Evolutionary conservation across 1,284 basidiomycete species (phyloP), one percentile per base, ranked within the genome.

Genomic region (Cerrena zonata): DNA sequence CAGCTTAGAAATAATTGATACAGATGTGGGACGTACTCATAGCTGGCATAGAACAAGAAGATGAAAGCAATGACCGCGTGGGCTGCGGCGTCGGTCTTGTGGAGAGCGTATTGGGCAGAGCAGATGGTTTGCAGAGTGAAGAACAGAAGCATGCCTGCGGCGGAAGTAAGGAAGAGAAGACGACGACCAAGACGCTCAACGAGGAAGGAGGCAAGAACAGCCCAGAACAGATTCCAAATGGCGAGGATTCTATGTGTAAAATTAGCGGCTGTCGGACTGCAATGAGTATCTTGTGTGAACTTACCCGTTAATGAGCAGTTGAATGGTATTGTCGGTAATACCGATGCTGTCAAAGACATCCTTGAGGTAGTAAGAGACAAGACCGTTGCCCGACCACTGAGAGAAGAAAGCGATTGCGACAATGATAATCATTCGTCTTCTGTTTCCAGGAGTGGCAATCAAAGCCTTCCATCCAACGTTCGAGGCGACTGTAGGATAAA

Each of bases 61-160:
- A 89, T 85, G 70, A 88, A 84, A 2, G 78, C 86, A 55, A 90
- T 82, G 65, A 88, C 78, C 10, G 82, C 77, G 56, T 87, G 77
- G 7, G 78, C 84, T 5, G 82, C 78, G 2, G 65, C 61, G 4
- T 65, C 45, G 41, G 61, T 66, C 2, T 67, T 65, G 22, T 68
- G 65, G 36, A 79, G 65, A n/a, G 73, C 72, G 64, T 78, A 91
- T 46, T 77, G 61, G 1, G 84, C 82, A 18, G 82, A 82, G 66
- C 82, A 83, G 50, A 84, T 76, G 1, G 89, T 90, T 71, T 89
- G 86, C 52, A 84, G 63, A 34, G 68, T 73, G 72, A 84, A 89
- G 66, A 84, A 82, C 18, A 89, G 44, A 19, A 79, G 63, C 86
- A 91, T 91, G 57, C 82, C 80, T n/a, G 58, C 61, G 12, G 72